Evolutionary conservation across 2,329 filamentous ascomycete species (phyloP), one percentile per base, ranked within the genome.

Genomic region (Pseudopyrenochaeta lycopersici): DNA sequence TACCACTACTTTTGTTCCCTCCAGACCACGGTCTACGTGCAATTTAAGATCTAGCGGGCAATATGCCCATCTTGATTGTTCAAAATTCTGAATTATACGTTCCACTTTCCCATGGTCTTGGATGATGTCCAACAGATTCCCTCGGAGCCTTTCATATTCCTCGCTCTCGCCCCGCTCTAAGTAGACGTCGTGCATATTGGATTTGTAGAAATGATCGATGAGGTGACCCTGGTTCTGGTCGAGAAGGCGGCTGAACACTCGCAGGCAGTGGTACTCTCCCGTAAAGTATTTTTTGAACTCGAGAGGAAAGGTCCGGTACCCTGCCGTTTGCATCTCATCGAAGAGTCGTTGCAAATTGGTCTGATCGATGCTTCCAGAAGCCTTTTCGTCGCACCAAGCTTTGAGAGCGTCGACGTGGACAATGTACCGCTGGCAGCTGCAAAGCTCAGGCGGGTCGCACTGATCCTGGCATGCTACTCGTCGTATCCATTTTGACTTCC

Each of bases 181-280:
- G 18, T 54, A 23, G 11, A 27, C 46, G 54, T 70, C 67, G 15
- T 44, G 20, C 12, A 64, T 60, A 4, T 46, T 30, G 7, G 49
- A 54, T 2, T 42, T 30, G 14, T 56, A 43, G 60, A 71, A 71
- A 2, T 41, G 7, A 27, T 60, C 45, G 10, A 71, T 56, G 12
- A 68, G 56, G 3, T 65, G 20, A 5, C 66, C 68, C 9, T 18
- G 31, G 9, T 36, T 54, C 9, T 58, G 52, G 6, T 54, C 39
- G 5, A 70, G 58, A 2, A 72, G 52, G 5, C 65, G 64, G 42
- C 66, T 54, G 48, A 72, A 71, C 7, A 72, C 65, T n/a, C 49
- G 30, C 43, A 57, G 56, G 44, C 56, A 65, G 17, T 49, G 36
- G 15, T 55, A 18, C 0, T 51, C 21, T 4, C 44, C 29, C 43